phyloP scores from a whole-genome alignment of 805 yeast genomes.

The Saccharomycopsis selenospora region DNA sequence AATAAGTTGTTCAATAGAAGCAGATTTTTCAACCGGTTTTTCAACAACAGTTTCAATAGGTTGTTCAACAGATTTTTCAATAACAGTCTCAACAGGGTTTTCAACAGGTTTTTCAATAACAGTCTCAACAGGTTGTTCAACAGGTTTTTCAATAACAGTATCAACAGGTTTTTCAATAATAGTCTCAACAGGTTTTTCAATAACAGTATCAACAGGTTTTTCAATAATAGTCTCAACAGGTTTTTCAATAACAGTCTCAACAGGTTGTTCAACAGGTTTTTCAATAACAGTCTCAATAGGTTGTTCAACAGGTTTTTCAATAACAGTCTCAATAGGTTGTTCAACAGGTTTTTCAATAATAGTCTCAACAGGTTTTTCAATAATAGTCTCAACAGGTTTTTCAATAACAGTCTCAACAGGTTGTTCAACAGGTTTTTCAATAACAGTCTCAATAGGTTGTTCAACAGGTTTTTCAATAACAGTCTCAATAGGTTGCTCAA shows the following conservation, averaged over 20 bases:
- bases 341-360: too few relatives aligned
- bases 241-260: conserved; percentile 7
- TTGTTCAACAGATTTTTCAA: conserved; percentile 22
- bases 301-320: conserved; percentile 12
- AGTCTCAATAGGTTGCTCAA: background rate
- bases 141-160: conserved; percentile 21
- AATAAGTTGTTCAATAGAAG: conserved; percentile 26
- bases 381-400: conserved; percentile 23
- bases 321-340: conserved; percentile 23
- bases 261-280: background rate
- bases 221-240: conserved; percentile 16
- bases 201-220: conserved; percentile 12
- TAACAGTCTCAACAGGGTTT: conserved; percentile 22
- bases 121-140: conserved; percentile 15
- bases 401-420: conserved; percentile 21
- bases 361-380: conserved; percentile 18
- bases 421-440: conserved; percentile 24
- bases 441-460: conserved; percentile 21
- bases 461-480: conserved; percentile 21
- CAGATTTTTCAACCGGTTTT: conserved; percentile 25
- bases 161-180: conserved; percentile 2
- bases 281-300: background rate
- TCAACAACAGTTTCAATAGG: conserved; percentile 22
- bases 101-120: conserved; percentile 10
- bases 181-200: conserved; percentile 15